Base-by-base conservation (phyloP, 1,284 basidiomycete species). In the Mycosarcoma mackinlayi region DNA sequence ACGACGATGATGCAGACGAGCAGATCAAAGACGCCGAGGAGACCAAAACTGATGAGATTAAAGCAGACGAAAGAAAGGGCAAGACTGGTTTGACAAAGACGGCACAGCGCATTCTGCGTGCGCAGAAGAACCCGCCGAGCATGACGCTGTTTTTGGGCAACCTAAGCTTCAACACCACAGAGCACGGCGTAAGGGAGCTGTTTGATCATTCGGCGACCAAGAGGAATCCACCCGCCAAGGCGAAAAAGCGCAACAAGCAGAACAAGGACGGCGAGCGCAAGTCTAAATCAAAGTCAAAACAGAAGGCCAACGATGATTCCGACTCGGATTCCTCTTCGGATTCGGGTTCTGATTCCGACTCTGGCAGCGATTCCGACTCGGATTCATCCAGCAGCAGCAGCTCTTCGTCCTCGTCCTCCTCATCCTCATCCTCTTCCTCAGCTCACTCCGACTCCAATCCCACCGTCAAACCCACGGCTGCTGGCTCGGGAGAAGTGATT, bases 131-230 rank as follows among this genome's bases (percentile, higher is more conserved):
- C 79, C 88, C 91, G 1, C 87, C 93, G 9, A 90, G 87, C 0
- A 90, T 89, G 8, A 93, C 92, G 10, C 85, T 96, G 13, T 95
- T 95, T 85, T 82, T 95, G 21, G 93, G 93, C 19, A 96, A 96
- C 79, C 86, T 96, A 25, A 89, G 90, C 18, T 98, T 92, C 87
- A 91, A 91, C 83, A 97, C 94, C 18, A 83, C 74, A 9, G 77
- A 92, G 45, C 87, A 88, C 19, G 87, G 88, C 11, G 89, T 98
- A 42, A 86, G 87, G 25, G 87, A 88, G 61, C 82, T 94, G 66
- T 86, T 94, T 50, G 88, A 91, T 48, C 87, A 62, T 16, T 67
- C 63, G 6, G 76, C 75, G 6, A 46, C 55, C 10, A 57, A 48
- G 19, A 46, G 77, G 11, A 50, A 75, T 16, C 71, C 75, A 14